Base-by-base conservation (phyloP, 805 yeast species). In the Starmerella bacillaris region DNA sequence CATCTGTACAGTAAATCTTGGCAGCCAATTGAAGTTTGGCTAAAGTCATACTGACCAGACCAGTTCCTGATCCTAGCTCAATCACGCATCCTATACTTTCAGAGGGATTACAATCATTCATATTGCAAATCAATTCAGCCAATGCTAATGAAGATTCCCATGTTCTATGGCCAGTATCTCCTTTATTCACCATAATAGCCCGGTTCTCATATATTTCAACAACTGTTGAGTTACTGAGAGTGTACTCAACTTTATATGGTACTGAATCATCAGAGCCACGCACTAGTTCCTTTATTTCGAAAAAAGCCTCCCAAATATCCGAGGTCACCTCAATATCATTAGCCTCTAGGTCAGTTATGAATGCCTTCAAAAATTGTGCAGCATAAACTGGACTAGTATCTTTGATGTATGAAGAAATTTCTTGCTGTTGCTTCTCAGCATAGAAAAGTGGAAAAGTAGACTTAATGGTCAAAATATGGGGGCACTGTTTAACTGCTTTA, bases 31-130 rank as follows among this genome's bases (percentile, higher is more conserved):
- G 28, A 7, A 42, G 32, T 16, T 27, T 21, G 15, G 40, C 46
- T 8, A 37, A 4, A 12, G 44, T 34, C 22, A 42, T 9, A 27
- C 46, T 40, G n/a, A 41, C 44, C 14, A 42, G 29, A 4, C 46
- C 46, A 9, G 46, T 42, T n/a, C 46, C 46, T 4, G 39, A 37
- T 2, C 46, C 46, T 3, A 42, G 33, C 36, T 42, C 46, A 6
- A 42, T 21, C 17, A 30, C 33, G 4, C 30, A 30, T 14, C 4
- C 19, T 1, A 6, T 21, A n/a, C 9, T 6, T 7, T 29, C 26
- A 17, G 19, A n/a, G n/a, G 29, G 16, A 26, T 26, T 11, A 18
- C 12, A 11, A 14, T 29, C 14, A 8, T 18, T 6, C 17, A 28
- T 7, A 5, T 3, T 11, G 33, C 43, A 39, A 3, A 42, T 21